These are phyloP conservation scores for Umbelopsis sp. DNA, from an alignment of 192 early-diverging fungal genomes.

Conservation along the genomic window DNA sequence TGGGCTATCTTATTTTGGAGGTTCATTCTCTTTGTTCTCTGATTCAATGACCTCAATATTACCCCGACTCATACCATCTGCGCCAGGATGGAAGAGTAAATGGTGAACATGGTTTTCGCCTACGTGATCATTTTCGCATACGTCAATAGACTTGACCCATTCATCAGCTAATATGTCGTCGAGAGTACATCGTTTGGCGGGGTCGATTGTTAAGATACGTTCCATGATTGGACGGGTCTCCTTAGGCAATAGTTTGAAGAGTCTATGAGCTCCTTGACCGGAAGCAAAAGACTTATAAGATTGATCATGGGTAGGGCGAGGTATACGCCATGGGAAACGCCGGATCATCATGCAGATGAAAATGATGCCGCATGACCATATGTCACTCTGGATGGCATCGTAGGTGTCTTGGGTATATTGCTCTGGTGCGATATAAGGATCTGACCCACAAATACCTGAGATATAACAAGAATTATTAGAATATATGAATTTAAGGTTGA, in stretches of 20 bases:
- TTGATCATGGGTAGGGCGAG: conserved; percentile 55
- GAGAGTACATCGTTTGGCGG: conserved; percentile 59
- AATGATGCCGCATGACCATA: conserved; percentile 93
- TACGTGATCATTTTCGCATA: conserved; percentile 38
- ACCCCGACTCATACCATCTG: conserved; percentile 12
- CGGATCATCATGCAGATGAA: conserved; percentile 76
- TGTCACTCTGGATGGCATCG: conserved; percentile 80
- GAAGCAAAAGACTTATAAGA: conserved; percentile 56
- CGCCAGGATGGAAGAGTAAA: conserved; percentile 27
- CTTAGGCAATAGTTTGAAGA: conserved; percentile 60
- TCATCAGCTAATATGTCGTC: conserved; percentile 66
- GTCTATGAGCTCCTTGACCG: conserved; percentile 47
- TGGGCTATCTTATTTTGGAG: background rate
- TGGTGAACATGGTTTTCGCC: conserved; percentile 30
- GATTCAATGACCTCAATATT: conserved; percentile 18
- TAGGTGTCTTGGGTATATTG: conserved; percentile 71
- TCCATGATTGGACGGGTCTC: conserved; percentile 61
- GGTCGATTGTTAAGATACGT: conserved; percentile 65
- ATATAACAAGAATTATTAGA: background rate
- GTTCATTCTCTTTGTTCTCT: conserved; percentile 21
- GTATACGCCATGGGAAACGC: conserved; percentile 74
- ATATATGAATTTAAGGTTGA: background rate
- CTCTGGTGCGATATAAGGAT: conserved; percentile 98
- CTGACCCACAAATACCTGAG: conserved; percentile 83
- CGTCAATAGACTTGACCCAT: conserved; percentile 74